Evolutionary conservation across 192 early-diverging fungal species (phyloP).

Genomic region (Gigaspora rosea): DNA sequence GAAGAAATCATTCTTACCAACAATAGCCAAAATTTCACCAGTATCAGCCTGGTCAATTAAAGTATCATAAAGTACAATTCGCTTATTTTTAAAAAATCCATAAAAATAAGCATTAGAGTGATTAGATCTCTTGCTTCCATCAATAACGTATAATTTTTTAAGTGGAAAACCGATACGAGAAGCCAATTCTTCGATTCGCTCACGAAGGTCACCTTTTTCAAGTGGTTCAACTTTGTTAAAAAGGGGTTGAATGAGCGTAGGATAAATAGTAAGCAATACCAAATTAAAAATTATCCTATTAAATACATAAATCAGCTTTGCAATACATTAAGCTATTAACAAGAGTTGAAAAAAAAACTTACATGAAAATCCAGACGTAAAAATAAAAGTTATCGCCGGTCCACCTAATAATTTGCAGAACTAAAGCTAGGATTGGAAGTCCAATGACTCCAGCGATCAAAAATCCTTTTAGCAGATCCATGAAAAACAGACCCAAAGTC

Average conservation of each 20-base stretch:
- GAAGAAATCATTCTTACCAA: slow-evolving; percentile 56
- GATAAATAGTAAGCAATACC: slow-evolving; percentile 79
- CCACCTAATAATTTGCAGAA: slow-evolving; percentile 80
- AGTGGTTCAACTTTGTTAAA: slow-evolving; percentile 96
- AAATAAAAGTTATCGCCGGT: slow-evolving; percentile 85
- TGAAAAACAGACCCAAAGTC: slow-evolving; percentile 75
- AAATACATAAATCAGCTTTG: background rate
- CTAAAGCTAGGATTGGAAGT: slow-evolving; percentile 74
- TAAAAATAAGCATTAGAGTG: slow-evolving; percentile 98
- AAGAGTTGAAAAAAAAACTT: slow-evolving; percentile 30
- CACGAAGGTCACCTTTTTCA: slow-evolving; percentile 76
- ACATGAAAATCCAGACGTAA: slow-evolving; percentile 92
- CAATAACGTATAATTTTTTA: slow-evolving; percentile 94
- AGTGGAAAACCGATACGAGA: slow-evolving; percentile 84
- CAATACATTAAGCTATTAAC: background rate
- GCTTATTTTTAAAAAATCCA: slow-evolving; percentile 95
- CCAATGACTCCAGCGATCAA: slow-evolving; percentile 72
- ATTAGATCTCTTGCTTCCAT: slow-evolving; percentile 86
- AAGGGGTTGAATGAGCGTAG: slow-evolving; percentile 95
- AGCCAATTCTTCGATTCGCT: slow-evolving; percentile 81
- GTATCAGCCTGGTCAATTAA: slow-evolving; percentile 79
- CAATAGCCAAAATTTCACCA: slow-evolving; percentile 89
- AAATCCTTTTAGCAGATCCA: slow-evolving; percentile 76
- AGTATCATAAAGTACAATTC: slow-evolving; percentile 94
- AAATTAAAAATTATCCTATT: slow-evolving; percentile 68